These are phyloP conservation scores for Monilinia fructigena DNA, from an alignment of 2,329 filamentous ascomycete genomes.

Conservation along the genomic window DNA sequence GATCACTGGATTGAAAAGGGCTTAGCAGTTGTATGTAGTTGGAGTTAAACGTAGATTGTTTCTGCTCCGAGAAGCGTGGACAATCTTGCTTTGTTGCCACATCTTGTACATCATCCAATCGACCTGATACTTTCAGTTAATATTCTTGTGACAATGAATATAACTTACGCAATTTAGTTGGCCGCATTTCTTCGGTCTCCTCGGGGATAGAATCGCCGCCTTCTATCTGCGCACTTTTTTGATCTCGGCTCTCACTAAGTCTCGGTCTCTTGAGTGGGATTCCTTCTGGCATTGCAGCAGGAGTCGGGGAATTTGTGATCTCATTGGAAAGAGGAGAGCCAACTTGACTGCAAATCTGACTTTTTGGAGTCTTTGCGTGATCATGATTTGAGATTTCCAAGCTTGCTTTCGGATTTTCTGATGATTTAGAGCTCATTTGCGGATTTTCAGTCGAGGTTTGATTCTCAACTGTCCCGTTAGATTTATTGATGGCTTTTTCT, in stretches of 20 bases:
- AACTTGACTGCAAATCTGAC: neutral
- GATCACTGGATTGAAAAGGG: neutral
- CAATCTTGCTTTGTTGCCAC: neutral
- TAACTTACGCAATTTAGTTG: slow-evolving; percentile 1
- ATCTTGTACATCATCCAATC: neutral
- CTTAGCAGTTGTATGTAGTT: neutral
- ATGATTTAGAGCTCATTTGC: neutral
- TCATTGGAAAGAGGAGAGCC: neutral
- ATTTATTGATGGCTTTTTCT: neutral
- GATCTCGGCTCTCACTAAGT: neutral
- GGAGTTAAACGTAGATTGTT: neutral
- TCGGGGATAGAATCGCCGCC: neutral
- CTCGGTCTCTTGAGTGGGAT: neutral
- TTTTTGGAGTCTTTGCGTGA: neutral
- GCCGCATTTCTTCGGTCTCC: neutral
- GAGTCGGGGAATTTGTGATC: neutral
- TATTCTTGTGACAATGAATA: neutral
- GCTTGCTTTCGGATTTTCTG: neutral
- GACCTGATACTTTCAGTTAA: slow-evolving; percentile 1
- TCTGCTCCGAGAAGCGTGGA: neutral
- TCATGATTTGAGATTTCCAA: neutral
- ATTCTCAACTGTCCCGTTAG: neutral
- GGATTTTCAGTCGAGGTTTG: neutral
- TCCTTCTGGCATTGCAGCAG: neutral
- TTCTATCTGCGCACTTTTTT: neutral